A percentile compares a stretch with the other conserved stretches of the same genome.
phyloP scores from a whole-genome alignment of 441 rosid species.

The Gossypium trilobum region DNA sequence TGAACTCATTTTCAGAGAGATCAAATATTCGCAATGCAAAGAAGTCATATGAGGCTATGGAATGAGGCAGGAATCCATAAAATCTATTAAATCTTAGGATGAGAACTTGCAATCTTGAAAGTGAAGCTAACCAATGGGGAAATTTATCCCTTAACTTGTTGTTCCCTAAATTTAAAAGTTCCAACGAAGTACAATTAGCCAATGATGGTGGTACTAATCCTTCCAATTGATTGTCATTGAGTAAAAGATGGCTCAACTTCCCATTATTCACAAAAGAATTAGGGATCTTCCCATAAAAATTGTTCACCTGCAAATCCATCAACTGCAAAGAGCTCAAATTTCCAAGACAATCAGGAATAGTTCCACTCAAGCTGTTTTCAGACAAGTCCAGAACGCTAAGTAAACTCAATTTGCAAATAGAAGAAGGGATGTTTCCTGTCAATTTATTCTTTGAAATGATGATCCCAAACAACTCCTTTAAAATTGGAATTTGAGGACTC shows the following conservation, averaged over 20 bases:
- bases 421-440: conserved; percentile 13
- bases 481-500: not conserved
- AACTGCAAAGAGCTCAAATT: not conserved
- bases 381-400: conserved; percentile 21
- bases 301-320: conserved; percentile 13
- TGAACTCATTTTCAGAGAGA: not conserved
- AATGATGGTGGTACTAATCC: conserved; percentile 14
- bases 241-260: not conserved
- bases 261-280: not conserved
- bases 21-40: not conserved
- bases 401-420: conserved; percentile 15
- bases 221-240: not conserved
- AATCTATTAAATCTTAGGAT: not conserved
- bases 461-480: not conserved
- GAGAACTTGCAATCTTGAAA: not conserved
- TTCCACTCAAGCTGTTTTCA: conserved; percentile 11
- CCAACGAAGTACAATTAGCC: conserved; percentile 8
- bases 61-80: not conserved
- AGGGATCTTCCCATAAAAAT: conserved; percentile 16
- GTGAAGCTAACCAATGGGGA: not conserved
- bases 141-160: conserved; percentile 7
- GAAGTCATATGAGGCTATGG: not conserved
- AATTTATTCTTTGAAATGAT: conserved; percentile 8
- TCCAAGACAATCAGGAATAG: conserved; percentile 14
- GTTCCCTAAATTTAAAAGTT: conserved; percentile 15